Base-by-base conservation (phyloP, 139 green algal species). In the Penium margaritaceum region DNA sequence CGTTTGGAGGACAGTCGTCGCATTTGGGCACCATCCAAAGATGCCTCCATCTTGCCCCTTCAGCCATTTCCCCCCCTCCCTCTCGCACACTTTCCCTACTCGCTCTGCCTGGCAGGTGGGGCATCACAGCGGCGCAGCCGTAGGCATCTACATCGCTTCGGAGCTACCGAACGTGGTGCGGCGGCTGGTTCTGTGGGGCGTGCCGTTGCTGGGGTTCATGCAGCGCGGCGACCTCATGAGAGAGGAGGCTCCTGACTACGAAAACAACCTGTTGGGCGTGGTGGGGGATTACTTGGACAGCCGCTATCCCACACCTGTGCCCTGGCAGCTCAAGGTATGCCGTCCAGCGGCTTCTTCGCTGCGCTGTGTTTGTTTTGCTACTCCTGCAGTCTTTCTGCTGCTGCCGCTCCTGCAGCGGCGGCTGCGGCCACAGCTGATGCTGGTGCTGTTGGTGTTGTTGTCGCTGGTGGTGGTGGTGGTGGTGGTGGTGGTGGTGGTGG, bases 41-140 rank as follows among this genome's bases (percentile, higher is more conserved):
- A n/a, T n/a, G n/a, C n/a, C n/a, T n/a, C n/a, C n/a, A n/a, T n/a
- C n/a, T n/a, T n/a, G n/a, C n/a, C n/a, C n/a, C n/a, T n/a, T 3
- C 5, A 3, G 5, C 3, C 44, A 17, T 6, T 55, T 55, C 3
- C 24, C 24, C n/a, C 44, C 44, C n/a, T 30, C 44, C 44, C 44
- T 55, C 3, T 3, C 44, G 19, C 3, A 55, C 5, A 3, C 5
- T 55, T 6, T 71, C 24, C 2, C 27, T 14, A 5, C 33, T 71
- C 14, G 27, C 33, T 71, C 63, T 36, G 3, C 30, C 15, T 9
- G 2, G 27, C 67, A 75, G 67, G 43, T 75, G 27, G 67, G 67
- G 55, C 67, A 75, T 65, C 67, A 75, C 36, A 21, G 12, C 24
- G 67, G 67, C 21, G 67, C 67, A 21, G 43, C 67, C n/a, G 44